Evolutionary conservation across 257 asterid genomes (phyloP), one percentile per base, ranked within the genome.

Genomic region (Buddleja alternifolia): DNA sequence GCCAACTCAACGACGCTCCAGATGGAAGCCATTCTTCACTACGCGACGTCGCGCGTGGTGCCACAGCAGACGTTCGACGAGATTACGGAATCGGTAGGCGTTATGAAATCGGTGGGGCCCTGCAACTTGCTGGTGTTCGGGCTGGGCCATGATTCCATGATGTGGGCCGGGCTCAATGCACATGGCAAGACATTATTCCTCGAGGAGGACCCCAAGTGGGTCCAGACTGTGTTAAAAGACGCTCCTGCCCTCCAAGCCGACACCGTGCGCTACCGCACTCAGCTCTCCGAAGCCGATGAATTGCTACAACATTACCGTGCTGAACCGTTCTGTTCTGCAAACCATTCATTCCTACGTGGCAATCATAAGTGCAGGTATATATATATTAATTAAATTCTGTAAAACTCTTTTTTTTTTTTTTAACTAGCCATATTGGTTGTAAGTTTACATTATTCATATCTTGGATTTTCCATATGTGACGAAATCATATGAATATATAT

Each of bases 161-260:
- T 90, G 97, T 93, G 98, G 97, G 83, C 89, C 11, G 73, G 88
- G 4, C 72, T 88, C 15, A 93, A 93, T 32, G 71, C 92, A 10
- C 82, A 83, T 47, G 98, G 98, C 68, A 78, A 51, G 59, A 93
- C 97, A 16, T 46, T 86, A 6, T 93, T 93, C 83, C 84, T 93
- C 14, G 98, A 93, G 75, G 98, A 93, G 74, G 92, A 84, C 47
- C 90, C 89, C 1, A 73, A 73, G 69, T 90, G 97, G 97, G 83
- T 87, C 64, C 68, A 79, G 32, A 79, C 85, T 0, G 86, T 93
- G 34, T 53, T 88, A 6, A 83, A 75, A 14, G 80, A 75, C 77
- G 82, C 90, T 0, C 92, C 94, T 0, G 57, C 77, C 75, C 86
- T 90, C 42, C 78, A 24, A 0, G 94, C 87, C 25, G 68, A 85